Evolutionary conservation across 2,329 filamentous ascomycete genomes (phyloP), one percentile per base, ranked within the genome.

Genomic region (Leptographium galeiforme): DNA sequence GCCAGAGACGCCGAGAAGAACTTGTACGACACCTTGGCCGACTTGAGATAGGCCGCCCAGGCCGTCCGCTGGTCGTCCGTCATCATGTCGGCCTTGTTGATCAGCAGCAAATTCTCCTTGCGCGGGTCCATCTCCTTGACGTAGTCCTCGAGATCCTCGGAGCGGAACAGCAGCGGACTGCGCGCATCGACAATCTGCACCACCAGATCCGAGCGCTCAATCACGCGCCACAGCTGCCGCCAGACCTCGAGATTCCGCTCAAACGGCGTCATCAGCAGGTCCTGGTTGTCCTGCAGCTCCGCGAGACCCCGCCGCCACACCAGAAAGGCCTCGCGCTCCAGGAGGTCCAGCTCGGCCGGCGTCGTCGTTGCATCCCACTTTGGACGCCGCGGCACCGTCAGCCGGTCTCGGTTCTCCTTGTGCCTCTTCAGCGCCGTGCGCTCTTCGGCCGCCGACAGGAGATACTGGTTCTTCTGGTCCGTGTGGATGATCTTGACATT

Each of bases 31-130:
- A 98, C 94, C 33, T 83, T 81, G 32, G 85, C 81, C 60, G 82
- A 74, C 60, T 84, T 84, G 61, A 98, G 88, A 64, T 95, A 89
- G 60, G 85, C 79, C 4, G 90, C 90, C 93, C 93, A 98, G 0
- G 77, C 74, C 59, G 78, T 78, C 59, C 93, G 77, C 71, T 98
- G 94, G 62, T 81, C 81, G 48, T 82, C 68, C 1, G 90, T 95
- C 87, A 98, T 90, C 93, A 98, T 96, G 70, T 98, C 93, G 47
- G 93, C 90, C 75, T 98, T 98, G 76, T 98, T 98, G 64, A 98
- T 91, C 53, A 98, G 74, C 53, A 98, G 68, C 63, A 98, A 65
- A 66, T 97, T 98, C 66, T 89, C 79, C 74, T 98, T 97, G 65
- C 81, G 84, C 33, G 82, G 70, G 62, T 95, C 86, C 32, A 97